Percentiles rank a stretch among this genome's conserved stretches.
These are phyloP conservation scores for Insectozyma bohioensis DNA, from an alignment of 1,139 yeast genomes.

Conservation along the genomic window DNA sequence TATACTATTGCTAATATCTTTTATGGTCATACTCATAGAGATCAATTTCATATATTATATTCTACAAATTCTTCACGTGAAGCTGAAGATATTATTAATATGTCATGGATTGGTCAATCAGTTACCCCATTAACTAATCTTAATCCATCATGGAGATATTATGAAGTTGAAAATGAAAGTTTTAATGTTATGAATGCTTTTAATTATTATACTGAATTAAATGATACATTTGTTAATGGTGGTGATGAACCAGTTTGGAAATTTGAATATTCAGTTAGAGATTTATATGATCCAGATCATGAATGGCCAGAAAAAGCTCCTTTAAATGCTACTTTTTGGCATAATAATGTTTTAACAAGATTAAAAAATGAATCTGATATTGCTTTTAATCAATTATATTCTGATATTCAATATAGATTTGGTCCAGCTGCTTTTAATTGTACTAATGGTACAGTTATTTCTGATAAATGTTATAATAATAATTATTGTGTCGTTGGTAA, in stretches of 20 bases:
- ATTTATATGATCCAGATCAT: slow-evolving; percentile 41
- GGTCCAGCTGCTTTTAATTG: slow-evolving; percentile 54
- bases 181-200: slow-evolving; percentile 60
- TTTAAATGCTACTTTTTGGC: slow-evolving; percentile 62
- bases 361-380: slow-evolving; percentile 35
- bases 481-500: slow-evolving; percentile 37
- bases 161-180: slow-evolving; percentile 63
- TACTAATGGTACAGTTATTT: slow-evolving; percentile 25
- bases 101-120: slow-evolving; percentile 68
- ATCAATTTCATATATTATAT: slow-evolving; percentile 62
- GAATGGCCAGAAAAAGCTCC: slow-evolving; percentile 55
- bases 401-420: slow-evolving; percentile 47
- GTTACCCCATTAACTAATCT: slow-evolving; percentile 59
- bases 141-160: slow-evolving; percentile 74
- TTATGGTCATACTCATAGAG: slow-evolving; percentile 75
- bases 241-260: slow-evolving; percentile 56
- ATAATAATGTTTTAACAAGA: slow-evolving; percentile 34
- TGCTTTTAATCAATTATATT: slow-evolving; percentile 46
- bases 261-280: slow-evolving; percentile 56
- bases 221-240: slow-evolving; percentile 48
- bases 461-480: slow-evolving; percentile 18
- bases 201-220: slow-evolving; percentile 55
- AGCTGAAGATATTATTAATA: slow-evolving; percentile 45
- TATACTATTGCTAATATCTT: slow-evolving; percentile 67
- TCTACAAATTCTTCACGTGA: slow-evolving; percentile 37